These are phyloP conservation scores for Tremella mesenterica DNA, from an alignment of 768 basidiomycete species.

Conservation along the genomic window DNA sequence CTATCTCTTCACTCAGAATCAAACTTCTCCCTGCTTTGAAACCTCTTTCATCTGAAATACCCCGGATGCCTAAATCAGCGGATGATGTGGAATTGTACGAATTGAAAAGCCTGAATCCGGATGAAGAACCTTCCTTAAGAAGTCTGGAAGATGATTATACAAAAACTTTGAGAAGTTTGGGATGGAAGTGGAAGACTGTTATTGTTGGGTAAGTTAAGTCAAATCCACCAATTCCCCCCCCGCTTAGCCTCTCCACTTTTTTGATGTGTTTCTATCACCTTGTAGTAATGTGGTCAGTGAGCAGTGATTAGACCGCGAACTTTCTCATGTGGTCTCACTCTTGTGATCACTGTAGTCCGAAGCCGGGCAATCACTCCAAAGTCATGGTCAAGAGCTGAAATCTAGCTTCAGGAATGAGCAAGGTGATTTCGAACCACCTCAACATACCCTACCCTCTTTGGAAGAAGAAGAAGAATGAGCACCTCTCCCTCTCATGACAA, in stretches of 20 bases:
- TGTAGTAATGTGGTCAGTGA: no score
- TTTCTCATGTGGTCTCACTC: no score
- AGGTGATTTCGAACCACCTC: constrained; percentile 22
- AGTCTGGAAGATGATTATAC: no score
- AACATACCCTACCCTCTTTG: constrained; percentile 32
- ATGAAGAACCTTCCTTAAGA: constrained; percentile 1
- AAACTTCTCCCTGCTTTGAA: constrained; percentile 24
- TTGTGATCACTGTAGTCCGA: no score
- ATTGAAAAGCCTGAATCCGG: constrained; percentile 9
- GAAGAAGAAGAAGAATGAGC: constrained; percentile 25
- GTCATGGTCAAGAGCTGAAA: no score
- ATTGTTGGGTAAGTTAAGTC: background rate
- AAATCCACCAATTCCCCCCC: no score
- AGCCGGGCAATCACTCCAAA: no score
- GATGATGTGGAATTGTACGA: constrained; percentile 26
- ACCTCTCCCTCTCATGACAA: no score
- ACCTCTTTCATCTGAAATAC: constrained; percentile 13
- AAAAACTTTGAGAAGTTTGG: constrained; percentile 17
- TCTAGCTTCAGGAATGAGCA: constrained; percentile 17
- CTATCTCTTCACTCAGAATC: constrained; percentile 20
- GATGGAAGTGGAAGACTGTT: constrained; percentile 2
- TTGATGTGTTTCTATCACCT: no score
- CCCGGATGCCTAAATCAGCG: constrained; percentile 11
- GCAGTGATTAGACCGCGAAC: no score
- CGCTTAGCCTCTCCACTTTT: no score